These are phyloP conservation scores for Blechomonas ayalai DNA, from an alignment of 208 protist species.

Conservation along the genomic window DNA sequence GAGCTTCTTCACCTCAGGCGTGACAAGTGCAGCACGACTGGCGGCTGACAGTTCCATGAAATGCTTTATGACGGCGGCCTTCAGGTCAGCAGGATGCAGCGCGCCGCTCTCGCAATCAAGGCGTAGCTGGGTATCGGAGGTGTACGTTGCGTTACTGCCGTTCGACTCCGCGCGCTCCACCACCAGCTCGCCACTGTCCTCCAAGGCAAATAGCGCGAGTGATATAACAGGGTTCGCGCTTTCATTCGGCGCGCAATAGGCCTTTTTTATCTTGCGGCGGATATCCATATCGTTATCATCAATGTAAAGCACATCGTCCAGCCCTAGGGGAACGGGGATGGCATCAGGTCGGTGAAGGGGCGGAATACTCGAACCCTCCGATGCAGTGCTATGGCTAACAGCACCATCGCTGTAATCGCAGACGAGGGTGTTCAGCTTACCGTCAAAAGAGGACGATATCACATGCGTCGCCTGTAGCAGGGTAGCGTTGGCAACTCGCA, in stretches of 20 bases:
- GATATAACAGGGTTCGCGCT: slow-evolving; percentile 88
- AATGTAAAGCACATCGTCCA: slow-evolving; percentile 96
- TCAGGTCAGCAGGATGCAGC: slow-evolving; percentile 91
- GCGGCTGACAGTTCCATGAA: slow-evolving; percentile 30
- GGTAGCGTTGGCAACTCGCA: slow-evolving; percentile 67
- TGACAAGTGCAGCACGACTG: slow-evolving; percentile 30
- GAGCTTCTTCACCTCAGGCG: slow-evolving; percentile 61
- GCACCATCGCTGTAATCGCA: slow-evolving; percentile 39
- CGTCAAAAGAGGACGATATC: slow-evolving; percentile 41
- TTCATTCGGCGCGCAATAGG: slow-evolving; percentile 90
- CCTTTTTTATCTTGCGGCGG: slow-evolving; percentile 94
- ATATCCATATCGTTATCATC: slow-evolving; percentile 95
- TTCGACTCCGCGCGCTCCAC: slow-evolving; percentile 58
- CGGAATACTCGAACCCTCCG: slow-evolving; percentile 45
- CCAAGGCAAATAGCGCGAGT: slow-evolving; percentile 63
- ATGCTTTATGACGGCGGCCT: slow-evolving; percentile 72
- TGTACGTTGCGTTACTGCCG: slow-evolving; percentile 54
- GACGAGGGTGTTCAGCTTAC: slow-evolving; percentile 25
- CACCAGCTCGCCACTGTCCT: slow-evolving; percentile 12
- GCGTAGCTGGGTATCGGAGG: slow-evolving; percentile 16
- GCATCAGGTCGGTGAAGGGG: slow-evolving; percentile 76
- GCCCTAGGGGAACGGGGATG: slow-evolving; percentile 58
- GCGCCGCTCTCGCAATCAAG: slow-evolving; percentile 56
- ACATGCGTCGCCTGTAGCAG: slow-evolving; percentile 64
- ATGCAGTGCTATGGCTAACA: slow-evolving; percentile 20